Percentiles rank a stretch among this genome's conserved stretches.
phyloP scores from a whole-genome alignment of 2,329 filamentous ascomycete genomes.

The Cercospora berteroae region DNA sequence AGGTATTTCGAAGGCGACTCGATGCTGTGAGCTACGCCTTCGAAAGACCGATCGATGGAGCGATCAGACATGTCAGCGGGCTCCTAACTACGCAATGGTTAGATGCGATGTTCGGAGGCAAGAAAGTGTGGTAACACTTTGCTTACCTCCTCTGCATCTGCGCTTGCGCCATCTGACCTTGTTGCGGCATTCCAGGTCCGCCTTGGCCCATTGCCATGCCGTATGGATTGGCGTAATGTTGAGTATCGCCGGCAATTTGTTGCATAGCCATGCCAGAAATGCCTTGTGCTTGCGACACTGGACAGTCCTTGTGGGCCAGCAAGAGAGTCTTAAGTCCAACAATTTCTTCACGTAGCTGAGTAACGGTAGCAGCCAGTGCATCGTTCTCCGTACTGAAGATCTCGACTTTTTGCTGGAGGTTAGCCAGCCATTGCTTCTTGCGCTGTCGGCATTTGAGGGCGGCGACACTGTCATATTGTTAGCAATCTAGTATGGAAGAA shows the following conservation, averaged over 20 bases:
- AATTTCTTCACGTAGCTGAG: conserved; percentile 83
- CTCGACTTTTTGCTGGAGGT: conserved; percentile 91
- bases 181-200: conserved; percentile 34
- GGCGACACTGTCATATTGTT: conserved; percentile 66
- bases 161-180: conserved; percentile 35
- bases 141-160: conserved; percentile 40
- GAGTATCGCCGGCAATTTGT: conserved; percentile 48
- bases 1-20: conserved; percentile 18
- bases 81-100: conserved; percentile 21
- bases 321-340: conserved; percentile 91
- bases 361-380: conserved; percentile 76
- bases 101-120: conserved; percentile 7
- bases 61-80: conserved; percentile 8
- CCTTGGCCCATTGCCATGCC: conserved; percentile 45
- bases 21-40: conserved; percentile 9
- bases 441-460: conserved; percentile 95
- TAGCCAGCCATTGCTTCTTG: conserved; percentile 98
- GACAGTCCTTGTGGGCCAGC: conserved; percentile 93
- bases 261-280: conserved; percentile 55
- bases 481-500: conserved; percentile 23
- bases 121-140: conserved; percentile 14
- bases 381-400: conserved; percentile 92
- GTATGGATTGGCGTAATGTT: conserved; percentile 48
- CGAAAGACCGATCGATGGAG: conserved; percentile 8
- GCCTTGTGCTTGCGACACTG: conserved; percentile 83